A percentile compares a stretch with the other conserved stretches of the same genome.
Evolutionary conservation across 176 grass and related monocot genomes (phyloP).

Genomic region (Triticum urartu): DNA sequence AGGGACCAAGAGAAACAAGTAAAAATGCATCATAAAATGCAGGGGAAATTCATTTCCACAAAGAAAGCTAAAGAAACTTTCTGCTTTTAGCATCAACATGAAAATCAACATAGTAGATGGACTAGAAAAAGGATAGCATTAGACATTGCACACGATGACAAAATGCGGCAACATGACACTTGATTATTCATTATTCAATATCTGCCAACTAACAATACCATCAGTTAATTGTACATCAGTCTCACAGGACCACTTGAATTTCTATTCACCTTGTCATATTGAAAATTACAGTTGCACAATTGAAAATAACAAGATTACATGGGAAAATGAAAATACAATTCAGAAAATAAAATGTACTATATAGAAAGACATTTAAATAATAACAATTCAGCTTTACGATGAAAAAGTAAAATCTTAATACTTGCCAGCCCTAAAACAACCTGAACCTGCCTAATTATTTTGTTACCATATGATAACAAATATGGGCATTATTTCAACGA

Average conservation of each 20-base stretch:
- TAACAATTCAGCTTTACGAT: not conserved
- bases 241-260: not conserved
- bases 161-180: not conserved
- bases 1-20: not conserved
- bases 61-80: not conserved
- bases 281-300: not conserved
- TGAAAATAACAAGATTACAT: constrained; percentile 2
- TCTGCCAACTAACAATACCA: not conserved
- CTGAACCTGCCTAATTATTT: not conserved
- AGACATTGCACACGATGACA: not conserved
- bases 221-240: not conserved
- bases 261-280: not conserved
- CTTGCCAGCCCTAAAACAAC: not conserved
- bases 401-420: not conserved
- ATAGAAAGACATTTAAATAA: not conserved
- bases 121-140: not conserved
- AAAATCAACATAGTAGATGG: not conserved
- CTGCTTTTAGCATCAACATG: not conserved
- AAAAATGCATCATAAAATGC: not conserved
- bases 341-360: not conserved
- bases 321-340: not conserved
- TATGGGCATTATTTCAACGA: not conserved
- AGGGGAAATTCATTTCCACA: not conserved
- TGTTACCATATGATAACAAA: not conserved
- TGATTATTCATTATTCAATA: not conserved